phyloP scores from a whole-genome alignment of 179 eudicot species.

The Beta lomatogona region DNA sequence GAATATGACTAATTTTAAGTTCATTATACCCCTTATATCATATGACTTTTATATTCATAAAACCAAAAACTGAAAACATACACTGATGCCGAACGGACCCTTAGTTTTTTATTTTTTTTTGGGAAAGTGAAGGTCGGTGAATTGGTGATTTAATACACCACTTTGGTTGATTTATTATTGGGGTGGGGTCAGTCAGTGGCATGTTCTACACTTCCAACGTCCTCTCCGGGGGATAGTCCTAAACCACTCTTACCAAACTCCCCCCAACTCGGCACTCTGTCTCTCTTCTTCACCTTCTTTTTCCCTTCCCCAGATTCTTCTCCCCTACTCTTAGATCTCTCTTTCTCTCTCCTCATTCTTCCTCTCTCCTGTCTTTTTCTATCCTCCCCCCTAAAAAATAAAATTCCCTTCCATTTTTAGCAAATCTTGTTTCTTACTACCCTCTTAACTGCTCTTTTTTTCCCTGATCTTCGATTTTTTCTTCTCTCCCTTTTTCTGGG shows the following conservation, averaged over 20 bases:
- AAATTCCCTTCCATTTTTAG: not conserved
- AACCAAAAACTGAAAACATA: too few relatives aligned
- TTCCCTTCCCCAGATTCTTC: not conserved
- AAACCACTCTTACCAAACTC: not conserved
- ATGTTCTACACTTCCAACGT: too few relatives aligned
- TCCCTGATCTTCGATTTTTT: not conserved
- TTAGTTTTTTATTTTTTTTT: too few relatives aligned
- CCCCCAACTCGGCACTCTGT: not conserved
- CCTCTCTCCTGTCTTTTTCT: not conserved
- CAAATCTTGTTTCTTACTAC: constrained; percentile 1
- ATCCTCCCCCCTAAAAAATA: not conserved
- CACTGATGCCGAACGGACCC: too few relatives aligned
- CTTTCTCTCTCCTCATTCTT: not conserved
- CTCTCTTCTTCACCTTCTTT: not conserved
- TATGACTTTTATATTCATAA: too few relatives aligned
- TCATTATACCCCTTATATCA: too few relatives aligned
- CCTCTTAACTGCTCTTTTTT: not conserved
- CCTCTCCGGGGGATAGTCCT: too few relatives aligned
- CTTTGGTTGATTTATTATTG: too few relatives aligned
- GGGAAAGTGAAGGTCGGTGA: too few relatives aligned
- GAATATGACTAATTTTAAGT: too few relatives aligned
- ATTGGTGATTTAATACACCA: too few relatives aligned
- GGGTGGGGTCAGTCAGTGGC: too few relatives aligned
- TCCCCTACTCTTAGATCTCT: not conserved
- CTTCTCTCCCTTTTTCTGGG: not conserved